phyloP scores from a whole-genome alignment of 768 basidiomycete species.

The Chlorophyllum brunneum region DNA sequence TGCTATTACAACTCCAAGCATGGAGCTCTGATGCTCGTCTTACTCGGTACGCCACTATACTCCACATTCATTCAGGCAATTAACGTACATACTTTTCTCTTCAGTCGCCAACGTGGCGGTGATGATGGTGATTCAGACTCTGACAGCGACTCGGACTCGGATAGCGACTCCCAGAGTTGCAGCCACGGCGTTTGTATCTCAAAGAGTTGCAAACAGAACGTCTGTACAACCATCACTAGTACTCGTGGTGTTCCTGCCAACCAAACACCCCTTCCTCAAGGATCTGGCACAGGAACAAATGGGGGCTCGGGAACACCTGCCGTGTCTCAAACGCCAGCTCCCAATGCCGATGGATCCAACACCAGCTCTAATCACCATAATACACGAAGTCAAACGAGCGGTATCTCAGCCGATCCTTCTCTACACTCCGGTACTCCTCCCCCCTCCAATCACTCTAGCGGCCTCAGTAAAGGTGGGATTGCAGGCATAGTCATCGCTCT shows the following conservation, averaged over 20 bases:
- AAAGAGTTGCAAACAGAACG: slow-evolving; percentile 4
- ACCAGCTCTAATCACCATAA: neutral
- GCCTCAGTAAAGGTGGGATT: slow-evolving; percentile 14
- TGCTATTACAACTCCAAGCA: slow-evolving; percentile 3
- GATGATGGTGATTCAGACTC: slow-evolving; percentile 9
- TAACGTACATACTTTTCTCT: neutral
- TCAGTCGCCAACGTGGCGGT: neutral
- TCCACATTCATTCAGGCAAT: too few species aligned
- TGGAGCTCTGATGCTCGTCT: neutral
- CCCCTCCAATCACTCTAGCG: neutral
- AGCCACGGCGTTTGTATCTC: neutral
- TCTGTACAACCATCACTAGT: slow-evolving; percentile 3
- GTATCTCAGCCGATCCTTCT: slow-evolving; percentile 1
- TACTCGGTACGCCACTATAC: neutral
- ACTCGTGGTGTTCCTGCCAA: neutral
- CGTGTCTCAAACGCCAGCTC: neutral
- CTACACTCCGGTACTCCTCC: neutral
- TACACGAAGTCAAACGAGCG: neutral
- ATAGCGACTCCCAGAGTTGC: slow-evolving; percentile 11
- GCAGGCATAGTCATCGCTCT: slow-evolving; percentile 13
- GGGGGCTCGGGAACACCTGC: neutral
- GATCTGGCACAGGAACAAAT: neutral
- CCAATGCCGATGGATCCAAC: neutral
- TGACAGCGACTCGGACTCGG: slow-evolving; percentile 13
- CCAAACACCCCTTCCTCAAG: slow-evolving; percentile 1